Conservation (phyloP, 495 filamentous ascomycete species). For the Penicillium crystallinum region DNA sequence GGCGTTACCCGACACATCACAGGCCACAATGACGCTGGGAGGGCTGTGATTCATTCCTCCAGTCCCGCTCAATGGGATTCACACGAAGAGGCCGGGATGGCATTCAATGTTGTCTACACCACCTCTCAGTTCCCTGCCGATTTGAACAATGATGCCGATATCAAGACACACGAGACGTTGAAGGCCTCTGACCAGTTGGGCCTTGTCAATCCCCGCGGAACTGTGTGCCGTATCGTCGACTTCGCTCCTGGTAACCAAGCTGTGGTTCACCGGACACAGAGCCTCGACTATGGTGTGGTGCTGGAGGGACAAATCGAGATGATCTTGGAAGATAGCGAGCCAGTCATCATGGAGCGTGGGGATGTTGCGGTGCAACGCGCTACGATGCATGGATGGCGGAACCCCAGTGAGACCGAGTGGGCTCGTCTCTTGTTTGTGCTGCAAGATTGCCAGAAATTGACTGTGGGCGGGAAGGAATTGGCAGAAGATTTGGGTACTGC, state of each 20-base stretch:
- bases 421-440: conserved; percentile 56
- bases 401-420: conserved; percentile 42
- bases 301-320: conserved; percentile 74
- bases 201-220: conserved; percentile 49
- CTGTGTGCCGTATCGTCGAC: conserved; percentile 52
- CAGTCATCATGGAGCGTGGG: conserved; percentile 59
- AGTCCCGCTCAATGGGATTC: conserved; percentile 12
- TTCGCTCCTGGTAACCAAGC: conserved; percentile 60
- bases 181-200: conserved; percentile 35
- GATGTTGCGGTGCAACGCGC: conserved; percentile 67
- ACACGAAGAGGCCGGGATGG: conserved; percentile 20
- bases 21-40: conserved; percentile 29
- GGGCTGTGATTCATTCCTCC: conserved; percentile 30
- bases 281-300: conserved; percentile 71
- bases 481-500: conserved; percentile 45
- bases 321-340: conserved; percentile 60
- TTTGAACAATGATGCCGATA: conserved; percentile 48
- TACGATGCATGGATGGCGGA: conserved; percentile 43
- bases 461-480: conserved; percentile 36
- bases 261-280: conserved; percentile 66
- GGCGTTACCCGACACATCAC: conserved; percentile 37
- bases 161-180: conserved; percentile 29
- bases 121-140: conserved; percentile 50
- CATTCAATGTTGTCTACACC: conserved; percentile 36
- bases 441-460: conserved; percentile 42